phyloP scores from a whole-genome alignment of 495 filamentous ascomycete genomes.

The Xylaria acuta region DNA sequence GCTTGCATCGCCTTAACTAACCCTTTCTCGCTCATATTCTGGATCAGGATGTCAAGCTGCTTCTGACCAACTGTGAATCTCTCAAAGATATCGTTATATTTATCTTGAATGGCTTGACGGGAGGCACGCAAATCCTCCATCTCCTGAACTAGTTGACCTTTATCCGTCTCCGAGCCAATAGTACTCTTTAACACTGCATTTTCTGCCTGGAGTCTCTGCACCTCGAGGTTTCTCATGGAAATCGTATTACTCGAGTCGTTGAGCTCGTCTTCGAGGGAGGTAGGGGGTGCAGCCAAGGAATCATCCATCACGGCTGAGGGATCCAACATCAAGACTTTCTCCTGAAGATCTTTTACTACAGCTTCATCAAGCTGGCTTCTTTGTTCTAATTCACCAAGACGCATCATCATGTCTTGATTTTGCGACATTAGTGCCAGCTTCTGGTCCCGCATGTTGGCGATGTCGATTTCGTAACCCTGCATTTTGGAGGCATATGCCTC shows the following conservation, averaged over 20 bases:
- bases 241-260: slow-evolving; percentile 36
- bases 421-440: slow-evolving; percentile 36
- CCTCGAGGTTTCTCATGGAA: slow-evolving; percentile 46
- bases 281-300: slow-evolving; percentile 29
- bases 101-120: slow-evolving; percentile 49
- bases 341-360: slow-evolving; percentile 39
- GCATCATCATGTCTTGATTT: slow-evolving; percentile 36
- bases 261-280: slow-evolving; percentile 44
- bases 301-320: slow-evolving; percentile 36
- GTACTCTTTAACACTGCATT: slow-evolving; percentile 58
- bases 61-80: slow-evolving; percentile 57
- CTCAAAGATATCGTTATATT: slow-evolving; percentile 55
- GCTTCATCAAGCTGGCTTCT: slow-evolving; percentile 40
- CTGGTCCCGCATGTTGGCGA: slow-evolving; percentile 39
- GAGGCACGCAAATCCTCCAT: slow-evolving; percentile 47
- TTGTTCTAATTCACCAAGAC: slow-evolving; percentile 34
- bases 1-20: slow-evolving; percentile 49
- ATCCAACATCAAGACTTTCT: slow-evolving; percentile 43
- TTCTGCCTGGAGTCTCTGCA: slow-evolving; percentile 60
- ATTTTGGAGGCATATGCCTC: slow-evolving; percentile 42
- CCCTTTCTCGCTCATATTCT: slow-evolving; percentile 54
- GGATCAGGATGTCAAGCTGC: slow-evolving; percentile 56
- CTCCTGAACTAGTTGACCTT: slow-evolving; percentile 55
- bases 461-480: slow-evolving; percentile 41
- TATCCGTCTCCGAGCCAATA: slow-evolving; percentile 55